Conservation (phyloP, 1,284 basidiomycete genomes). For the Peniophora sp. region DNA sequence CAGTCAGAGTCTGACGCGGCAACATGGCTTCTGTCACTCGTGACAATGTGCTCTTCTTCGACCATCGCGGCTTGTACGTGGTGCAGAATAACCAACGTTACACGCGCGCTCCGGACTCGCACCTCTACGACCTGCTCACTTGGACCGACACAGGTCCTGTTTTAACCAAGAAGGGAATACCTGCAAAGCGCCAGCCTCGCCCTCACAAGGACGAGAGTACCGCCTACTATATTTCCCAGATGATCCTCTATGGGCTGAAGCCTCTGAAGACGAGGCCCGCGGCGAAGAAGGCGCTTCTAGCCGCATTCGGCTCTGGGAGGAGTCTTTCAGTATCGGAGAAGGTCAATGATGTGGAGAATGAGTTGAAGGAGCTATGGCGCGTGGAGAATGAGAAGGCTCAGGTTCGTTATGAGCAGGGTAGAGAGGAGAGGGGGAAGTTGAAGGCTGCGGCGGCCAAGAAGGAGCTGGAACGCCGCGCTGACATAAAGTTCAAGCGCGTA, state of each 20-base stretch:
- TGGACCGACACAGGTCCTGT: slow-evolving; percentile 14
- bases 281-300: slow-evolving; percentile 17
- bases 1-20: too few species aligned
- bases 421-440: neutral
- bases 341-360: slow-evolving; percentile 11
- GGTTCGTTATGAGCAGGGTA: neutral
- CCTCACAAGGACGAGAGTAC: slow-evolving; percentile 16
- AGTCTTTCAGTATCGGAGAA: slow-evolving; percentile 10
- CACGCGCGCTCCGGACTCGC: too few species aligned
- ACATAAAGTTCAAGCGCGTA: neutral
- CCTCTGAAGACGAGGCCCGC: slow-evolving; percentile 16
- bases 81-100: too few species aligned
- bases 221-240: slow-evolving; percentile 17
- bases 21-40: too few species aligned
- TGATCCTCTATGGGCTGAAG: slow-evolving; percentile 15
- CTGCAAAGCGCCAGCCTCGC: slow-evolving; percentile 16
- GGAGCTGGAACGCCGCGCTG: neutral
- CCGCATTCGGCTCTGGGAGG: slow-evolving; percentile 10
- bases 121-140: too few species aligned
- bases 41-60: too few species aligned
- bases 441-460: neutral
- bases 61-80: too few species aligned
- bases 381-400: neutral
- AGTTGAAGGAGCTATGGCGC: slow-evolving; percentile 7
- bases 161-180: slow-evolving; percentile 18